phyloP scores from a whole-genome alignment of 495 filamentous ascomycete species.

The Tuber magnatum region DNA sequence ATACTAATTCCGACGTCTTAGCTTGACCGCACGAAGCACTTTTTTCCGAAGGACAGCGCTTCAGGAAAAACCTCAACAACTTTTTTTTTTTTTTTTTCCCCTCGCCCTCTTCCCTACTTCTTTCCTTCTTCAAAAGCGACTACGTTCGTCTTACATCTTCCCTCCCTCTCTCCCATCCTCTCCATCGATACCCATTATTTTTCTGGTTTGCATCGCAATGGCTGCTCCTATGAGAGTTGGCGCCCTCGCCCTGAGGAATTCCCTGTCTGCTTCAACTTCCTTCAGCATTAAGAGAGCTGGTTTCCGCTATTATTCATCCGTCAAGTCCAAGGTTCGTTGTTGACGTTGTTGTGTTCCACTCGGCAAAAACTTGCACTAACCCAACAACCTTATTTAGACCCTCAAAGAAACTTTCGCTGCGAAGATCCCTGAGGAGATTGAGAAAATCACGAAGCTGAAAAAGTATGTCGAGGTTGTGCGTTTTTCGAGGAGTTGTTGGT shows the following conservation, averaged over 20 bases:
- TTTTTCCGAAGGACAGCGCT: conserved; percentile 18
- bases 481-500: conserved; percentile 8
- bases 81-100: conserved; percentile 41
- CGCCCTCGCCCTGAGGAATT: conserved; percentile 66
- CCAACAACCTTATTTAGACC: conserved; percentile 52
- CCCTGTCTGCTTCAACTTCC: conserved; percentile 55
- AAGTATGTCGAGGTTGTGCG: conserved; percentile 56
- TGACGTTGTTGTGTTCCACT: neutral
- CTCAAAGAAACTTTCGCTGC: conserved; percentile 98
- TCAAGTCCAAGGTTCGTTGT: conserved; percentile 68
- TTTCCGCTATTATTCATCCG: conserved; percentile 76
- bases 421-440: conserved; percentile 86
- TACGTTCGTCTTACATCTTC: conserved; percentile 31
- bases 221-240: conserved; percentile 70
- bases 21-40: conserved; percentile 21
- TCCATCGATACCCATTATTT: conserved; percentile 37
- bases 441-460: conserved; percentile 95
- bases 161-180: conserved; percentile 40
- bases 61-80: conserved; percentile 41
- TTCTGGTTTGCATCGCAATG: conserved; percentile 51
- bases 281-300: conserved; percentile 64
- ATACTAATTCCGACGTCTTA: conserved; percentile 5
- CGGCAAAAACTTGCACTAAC: conserved; percentile 10
- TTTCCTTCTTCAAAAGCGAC: conserved; percentile 6
- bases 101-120: conserved; percentile 31